Base-by-base conservation (phyloP, 768 basidiomycete genomes). In the Xerocomellus chrysenteron region DNA sequence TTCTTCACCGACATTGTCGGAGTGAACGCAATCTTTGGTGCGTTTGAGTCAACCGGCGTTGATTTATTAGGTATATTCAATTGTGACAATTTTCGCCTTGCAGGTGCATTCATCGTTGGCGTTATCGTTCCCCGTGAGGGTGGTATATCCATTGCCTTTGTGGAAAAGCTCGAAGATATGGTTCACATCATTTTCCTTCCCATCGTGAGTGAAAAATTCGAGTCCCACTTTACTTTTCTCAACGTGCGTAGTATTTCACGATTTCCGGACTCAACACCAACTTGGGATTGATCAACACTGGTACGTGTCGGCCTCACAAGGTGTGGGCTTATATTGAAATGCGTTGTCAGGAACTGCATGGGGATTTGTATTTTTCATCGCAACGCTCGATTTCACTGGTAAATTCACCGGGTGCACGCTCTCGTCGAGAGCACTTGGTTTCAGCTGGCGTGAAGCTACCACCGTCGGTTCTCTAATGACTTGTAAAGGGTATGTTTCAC, bases 1-100 rank as follows among this genome's bases (percentile, higher is more conserved):
- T 98, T 96, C 74, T 88, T 98, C 68, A 97, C 94, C 0, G 94
- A 96, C 65, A 79, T 94, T 57, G 92, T 98, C 63, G 96, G 94
- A n/a, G 91, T 93, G 9, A 89, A 93, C 67, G 88, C 93, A 19
- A 93, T 96, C 57, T 96, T 96, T 66, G 94, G 94, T 82, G 50
- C 28, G 74, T 63, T 5, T 55, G 50, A 8, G 4, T 51, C 14
- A 9, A 14, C 0, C 14, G 6, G 16, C 9, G 35, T 28, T 42
- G 35, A 21, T 26, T 9, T 17, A 0, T 37, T 35, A 21, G 6
- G 21, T 21, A 10, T 14, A 30, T 32, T 59, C 24, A 57, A 30
- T 11, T 1, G 12, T 33, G 21, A 32, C n/a, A 1, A 9, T 14
- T 32, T 9, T 19, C 7, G 14, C 19, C 66, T 21, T 30, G 14